A percentile compares a stretch with the other conserved stretches of the same genome.
Conservation (phyloP, 2,329 filamentous ascomycete species). For the Alternaria longipes region DNA sequence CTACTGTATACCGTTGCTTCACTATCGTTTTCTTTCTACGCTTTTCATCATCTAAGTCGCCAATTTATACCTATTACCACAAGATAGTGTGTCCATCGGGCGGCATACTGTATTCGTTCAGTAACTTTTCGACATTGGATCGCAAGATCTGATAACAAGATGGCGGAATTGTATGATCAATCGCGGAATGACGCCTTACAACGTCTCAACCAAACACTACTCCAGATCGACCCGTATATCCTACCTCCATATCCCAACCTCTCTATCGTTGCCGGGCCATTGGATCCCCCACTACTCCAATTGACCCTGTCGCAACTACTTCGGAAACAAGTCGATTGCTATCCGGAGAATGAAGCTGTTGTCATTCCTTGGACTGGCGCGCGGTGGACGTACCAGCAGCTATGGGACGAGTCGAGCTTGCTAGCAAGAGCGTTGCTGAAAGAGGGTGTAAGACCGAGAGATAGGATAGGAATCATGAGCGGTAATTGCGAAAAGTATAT, state of each 20-base stretch:
- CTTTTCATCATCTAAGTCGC: constrained; percentile 23
- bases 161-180: constrained; percentile 42
- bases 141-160: constrained; percentile 7
- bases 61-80: constrained; percentile 24
- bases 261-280: constrained; percentile 73
- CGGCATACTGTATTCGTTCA: background rate
- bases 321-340: constrained; percentile 72
- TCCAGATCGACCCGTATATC: constrained; percentile 50
- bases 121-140: background rate
- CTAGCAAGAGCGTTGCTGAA: constrained; percentile 63
- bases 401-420: constrained; percentile 52
- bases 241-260: constrained; percentile 53
- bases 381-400: constrained; percentile 69
- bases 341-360: constrained; percentile 72
- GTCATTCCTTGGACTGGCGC: constrained; percentile 80
- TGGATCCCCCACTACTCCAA: constrained; percentile 74
- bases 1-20: constrained; percentile 32
- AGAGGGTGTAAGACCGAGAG: constrained; percentile 72
- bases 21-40: constrained; percentile 20
- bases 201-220: constrained; percentile 49
- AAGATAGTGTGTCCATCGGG: background rate
- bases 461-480: constrained; percentile 79
- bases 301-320: constrained; percentile 77
- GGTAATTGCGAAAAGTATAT: constrained; percentile 67
- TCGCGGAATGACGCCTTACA: constrained; percentile 42